A percentile compares a stretch with the other conserved stretches of the same genome.
Evolutionary conservation across 1,139 yeast genomes (phyloP).

Genomic region (Candida tunisiensis): DNA sequence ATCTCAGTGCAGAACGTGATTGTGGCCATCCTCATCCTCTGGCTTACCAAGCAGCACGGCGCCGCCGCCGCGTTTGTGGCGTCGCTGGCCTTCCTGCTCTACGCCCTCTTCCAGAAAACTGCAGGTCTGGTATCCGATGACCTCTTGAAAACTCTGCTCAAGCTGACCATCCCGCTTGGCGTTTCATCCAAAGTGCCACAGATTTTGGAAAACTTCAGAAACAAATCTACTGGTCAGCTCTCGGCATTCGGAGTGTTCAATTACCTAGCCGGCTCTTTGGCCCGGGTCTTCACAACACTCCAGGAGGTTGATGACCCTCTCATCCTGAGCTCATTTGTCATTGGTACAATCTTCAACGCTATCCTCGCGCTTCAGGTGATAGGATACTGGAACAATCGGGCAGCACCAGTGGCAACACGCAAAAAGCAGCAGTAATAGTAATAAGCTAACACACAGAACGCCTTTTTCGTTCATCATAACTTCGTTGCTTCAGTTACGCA

Average conservation of each 20-base stretch:
- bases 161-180: constrained; percentile 35
- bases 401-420: neutral
- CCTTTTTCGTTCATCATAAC: too few species aligned
- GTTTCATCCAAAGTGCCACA: constrained; percentile 41
- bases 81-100: constrained; percentile 7
- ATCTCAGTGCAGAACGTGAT: constrained; percentile 24
- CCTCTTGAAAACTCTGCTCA: constrained; percentile 24
- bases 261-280: constrained; percentile 35
- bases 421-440: neutral
- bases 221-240: constrained; percentile 37
- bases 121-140: constrained; percentile 9
- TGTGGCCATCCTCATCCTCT: constrained; percentile 19
- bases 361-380: constrained; percentile 20
- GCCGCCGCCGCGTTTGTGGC: constrained; percentile 12
- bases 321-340: constrained; percentile 17
- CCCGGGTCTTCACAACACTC: constrained; percentile 40
- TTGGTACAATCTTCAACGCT: constrained; percentile 18
- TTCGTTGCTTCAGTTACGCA: too few species aligned
- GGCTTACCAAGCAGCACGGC: constrained; percentile 6
- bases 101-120: constrained; percentile 8
- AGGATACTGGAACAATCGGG: constrained; percentile 13
- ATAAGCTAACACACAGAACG: too few species aligned
- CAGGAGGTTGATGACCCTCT: constrained; percentile 23
- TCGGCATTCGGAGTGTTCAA: constrained; percentile 37
- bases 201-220: constrained; percentile 28